Percentiles rank a stretch among this genome's conserved stretches.
These are phyloP conservation scores for Hypoxylon sp. DNA, from an alignment of 2,329 filamentous ascomycete genomes.

Conservation along the genomic window DNA sequence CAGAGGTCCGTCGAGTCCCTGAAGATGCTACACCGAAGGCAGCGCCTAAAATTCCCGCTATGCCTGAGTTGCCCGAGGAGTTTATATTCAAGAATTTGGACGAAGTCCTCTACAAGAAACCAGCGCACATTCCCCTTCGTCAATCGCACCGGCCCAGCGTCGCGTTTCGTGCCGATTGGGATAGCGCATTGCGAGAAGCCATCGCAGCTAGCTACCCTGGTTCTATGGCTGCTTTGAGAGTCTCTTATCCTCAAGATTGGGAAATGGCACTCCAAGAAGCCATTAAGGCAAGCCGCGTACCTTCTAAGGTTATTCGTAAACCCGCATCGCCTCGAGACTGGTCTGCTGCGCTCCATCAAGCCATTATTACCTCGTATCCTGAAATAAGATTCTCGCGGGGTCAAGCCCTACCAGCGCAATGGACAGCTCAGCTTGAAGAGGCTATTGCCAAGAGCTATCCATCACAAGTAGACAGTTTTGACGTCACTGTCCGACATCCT, in stretches of 20 bases:
- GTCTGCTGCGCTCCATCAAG: slow-evolving; percentile 58
- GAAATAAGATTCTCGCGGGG: slow-evolving; percentile 44
- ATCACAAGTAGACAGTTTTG: slow-evolving; percentile 40
- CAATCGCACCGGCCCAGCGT: slow-evolving; percentile 48
- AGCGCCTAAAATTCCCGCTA: slow-evolving; percentile 20
- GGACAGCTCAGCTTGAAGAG: slow-evolving; percentile 47
- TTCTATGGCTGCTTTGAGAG: slow-evolving; percentile 40
- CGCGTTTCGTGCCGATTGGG: slow-evolving; percentile 56
- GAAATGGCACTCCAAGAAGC: slow-evolving; percentile 46
- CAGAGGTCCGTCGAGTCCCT: slow-evolving; percentile 23
- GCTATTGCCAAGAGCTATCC: slow-evolving; percentile 43
- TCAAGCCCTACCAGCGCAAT: slow-evolving; percentile 44
- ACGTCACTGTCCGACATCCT: slow-evolving; percentile 54
- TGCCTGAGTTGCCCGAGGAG: slow-evolving; percentile 43
- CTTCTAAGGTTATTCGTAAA: slow-evolving; percentile 40
- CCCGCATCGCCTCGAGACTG: slow-evolving; percentile 52
- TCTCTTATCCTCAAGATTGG: slow-evolving; percentile 48
- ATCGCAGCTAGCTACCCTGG: slow-evolving; percentile 52
- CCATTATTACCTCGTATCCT: slow-evolving; percentile 54
- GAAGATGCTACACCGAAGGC: slow-evolving; percentile 22
- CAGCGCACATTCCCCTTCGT: slow-evolving; percentile 40
- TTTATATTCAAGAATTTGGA: slow-evolving; percentile 49
- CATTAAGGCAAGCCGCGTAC: slow-evolving; percentile 43
- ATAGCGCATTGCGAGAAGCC: slow-evolving; percentile 53
- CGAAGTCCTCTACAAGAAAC: slow-evolving; percentile 35